Evolutionary conservation across 108 stramenopile genomes (phyloP).

Genomic region (Bacterosira constricta): DNA sequence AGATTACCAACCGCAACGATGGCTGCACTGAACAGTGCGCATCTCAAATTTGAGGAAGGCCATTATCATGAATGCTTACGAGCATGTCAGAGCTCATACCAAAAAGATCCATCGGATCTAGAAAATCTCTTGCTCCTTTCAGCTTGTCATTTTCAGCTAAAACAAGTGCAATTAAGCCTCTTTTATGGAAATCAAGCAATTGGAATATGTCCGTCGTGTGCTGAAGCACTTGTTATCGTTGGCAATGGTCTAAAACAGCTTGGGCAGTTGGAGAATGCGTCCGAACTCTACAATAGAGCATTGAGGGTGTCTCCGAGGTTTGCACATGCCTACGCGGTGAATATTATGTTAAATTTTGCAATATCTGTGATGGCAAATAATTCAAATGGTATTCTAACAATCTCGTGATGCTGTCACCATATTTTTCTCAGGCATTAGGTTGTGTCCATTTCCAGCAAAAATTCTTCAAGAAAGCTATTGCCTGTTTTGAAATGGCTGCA

Average conservation of each 20-base stretch:
- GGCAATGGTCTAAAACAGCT: background rate
- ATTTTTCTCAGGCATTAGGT: background rate
- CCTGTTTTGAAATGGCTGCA: conserved; percentile 3
- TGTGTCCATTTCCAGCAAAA: background rate
- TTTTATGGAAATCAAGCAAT: background rate
- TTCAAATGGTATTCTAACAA: too few relatives aligned
- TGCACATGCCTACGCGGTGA: background rate
- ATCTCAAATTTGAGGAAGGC: too few relatives aligned
- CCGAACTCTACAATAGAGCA: conserved; percentile 1
- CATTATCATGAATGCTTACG: too few relatives aligned
- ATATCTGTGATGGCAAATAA: too few relatives aligned
- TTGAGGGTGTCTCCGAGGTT: background rate
- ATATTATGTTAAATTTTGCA: too few relatives aligned
- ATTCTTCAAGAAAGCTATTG: background rate
- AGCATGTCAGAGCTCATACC: too few relatives aligned
- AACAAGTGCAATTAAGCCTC: background rate
- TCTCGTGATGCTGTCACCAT: too few relatives aligned
- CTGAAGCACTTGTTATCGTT: background rate
- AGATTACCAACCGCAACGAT: too few relatives aligned
- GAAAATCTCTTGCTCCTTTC: background rate
- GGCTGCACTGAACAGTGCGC: too few relatives aligned
- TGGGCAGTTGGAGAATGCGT: background rate
- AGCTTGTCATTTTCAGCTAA: conserved; percentile 8
- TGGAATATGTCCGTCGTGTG: background rate
- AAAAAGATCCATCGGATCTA: background rate